phyloP scores from a whole-genome alignment of 2,329 filamentous ascomycete species.

The Cladophialophora yegresii region DNA sequence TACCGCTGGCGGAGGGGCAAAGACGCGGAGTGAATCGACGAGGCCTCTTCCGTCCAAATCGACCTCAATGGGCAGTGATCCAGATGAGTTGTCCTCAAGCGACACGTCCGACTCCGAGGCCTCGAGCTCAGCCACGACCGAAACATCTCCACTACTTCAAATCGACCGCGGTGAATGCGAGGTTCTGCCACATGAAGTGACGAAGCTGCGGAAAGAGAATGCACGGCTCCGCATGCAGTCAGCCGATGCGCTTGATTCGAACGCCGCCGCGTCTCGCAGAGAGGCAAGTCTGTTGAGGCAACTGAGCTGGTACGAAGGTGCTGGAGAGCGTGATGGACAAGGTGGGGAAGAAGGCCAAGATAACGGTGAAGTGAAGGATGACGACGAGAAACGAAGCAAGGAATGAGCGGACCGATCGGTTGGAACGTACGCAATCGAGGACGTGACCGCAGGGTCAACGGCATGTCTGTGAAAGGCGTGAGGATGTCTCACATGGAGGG shows the following conservation, averaged over 20 bases:
- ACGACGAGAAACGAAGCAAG: neutral
- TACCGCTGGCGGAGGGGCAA: neutral
- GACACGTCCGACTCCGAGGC: neutral
- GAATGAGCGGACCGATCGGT: neutral
- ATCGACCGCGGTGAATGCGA: neutral
- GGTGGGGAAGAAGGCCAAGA: neutral
- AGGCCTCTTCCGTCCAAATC: neutral
- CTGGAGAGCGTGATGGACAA: neutral
- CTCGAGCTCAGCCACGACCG: neutral
- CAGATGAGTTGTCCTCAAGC: neutral
- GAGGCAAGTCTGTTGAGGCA: constrained; percentile 9
- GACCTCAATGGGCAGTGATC: neutral
- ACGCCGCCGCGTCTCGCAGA: neutral
- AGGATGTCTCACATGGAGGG: too few species aligned
- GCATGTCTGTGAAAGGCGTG: too few species aligned
- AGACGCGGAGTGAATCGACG: neutral
- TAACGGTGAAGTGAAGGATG: neutral
- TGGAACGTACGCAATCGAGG: neutral
- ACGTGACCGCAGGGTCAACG: neutral
- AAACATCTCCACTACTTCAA: neutral
- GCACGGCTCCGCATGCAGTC: constrained; percentile 1
- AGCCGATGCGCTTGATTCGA: constrained; percentile 4
- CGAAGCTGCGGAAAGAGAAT: neutral
- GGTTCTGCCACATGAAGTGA: neutral
- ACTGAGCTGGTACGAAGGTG: neutral